These are phyloP conservation scores for Xylaria sp. DNA, from an alignment of 2,329 filamentous ascomycete species.

Conservation along the genomic window DNA sequence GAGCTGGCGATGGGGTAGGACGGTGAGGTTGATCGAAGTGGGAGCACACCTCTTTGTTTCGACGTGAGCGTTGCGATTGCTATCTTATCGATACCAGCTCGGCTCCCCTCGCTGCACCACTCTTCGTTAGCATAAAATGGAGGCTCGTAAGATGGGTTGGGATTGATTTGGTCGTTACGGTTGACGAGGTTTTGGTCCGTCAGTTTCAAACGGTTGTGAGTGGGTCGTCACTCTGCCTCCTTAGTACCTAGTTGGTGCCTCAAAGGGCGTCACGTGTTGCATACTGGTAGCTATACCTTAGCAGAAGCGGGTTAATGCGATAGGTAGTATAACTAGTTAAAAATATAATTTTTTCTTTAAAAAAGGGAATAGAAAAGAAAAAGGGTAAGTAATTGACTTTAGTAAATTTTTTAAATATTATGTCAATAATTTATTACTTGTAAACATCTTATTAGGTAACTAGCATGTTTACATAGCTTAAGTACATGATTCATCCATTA, in stretches of 20 bases:
- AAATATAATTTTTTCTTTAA: too few species aligned
- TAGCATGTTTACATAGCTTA: too few species aligned
- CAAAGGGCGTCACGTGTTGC: not conserved
- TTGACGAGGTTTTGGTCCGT: slow-evolving; percentile 26
- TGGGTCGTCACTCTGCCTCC: slow-evolving; percentile 9
- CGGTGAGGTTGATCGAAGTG: not conserved
- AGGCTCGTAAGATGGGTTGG: slow-evolving; percentile 16
- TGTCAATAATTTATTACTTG: too few species aligned
- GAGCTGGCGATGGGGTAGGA: not conserved
- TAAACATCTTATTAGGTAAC: too few species aligned
- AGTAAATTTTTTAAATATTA: too few species aligned
- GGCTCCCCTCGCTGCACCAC: slow-evolving; percentile 12
- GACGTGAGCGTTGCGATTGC: not conserved
- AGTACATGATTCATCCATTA: too few species aligned
- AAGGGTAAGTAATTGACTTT: too few species aligned
- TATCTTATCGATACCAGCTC: slow-evolving; percentile 33
- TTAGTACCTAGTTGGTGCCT: not conserved
- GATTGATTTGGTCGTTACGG: slow-evolving; percentile 27
- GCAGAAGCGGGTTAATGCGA: too few species aligned
- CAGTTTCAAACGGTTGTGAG: slow-evolving; percentile 38
- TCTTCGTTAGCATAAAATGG: slow-evolving; percentile 2
- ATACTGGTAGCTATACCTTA: too few species aligned
- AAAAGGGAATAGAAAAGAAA: too few species aligned
- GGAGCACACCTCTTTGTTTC: not conserved
- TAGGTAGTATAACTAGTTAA: too few species aligned